Base-by-base conservation (phyloP, 1,284 basidiomycete genomes). In the Caloboletus firmus region DNA sequence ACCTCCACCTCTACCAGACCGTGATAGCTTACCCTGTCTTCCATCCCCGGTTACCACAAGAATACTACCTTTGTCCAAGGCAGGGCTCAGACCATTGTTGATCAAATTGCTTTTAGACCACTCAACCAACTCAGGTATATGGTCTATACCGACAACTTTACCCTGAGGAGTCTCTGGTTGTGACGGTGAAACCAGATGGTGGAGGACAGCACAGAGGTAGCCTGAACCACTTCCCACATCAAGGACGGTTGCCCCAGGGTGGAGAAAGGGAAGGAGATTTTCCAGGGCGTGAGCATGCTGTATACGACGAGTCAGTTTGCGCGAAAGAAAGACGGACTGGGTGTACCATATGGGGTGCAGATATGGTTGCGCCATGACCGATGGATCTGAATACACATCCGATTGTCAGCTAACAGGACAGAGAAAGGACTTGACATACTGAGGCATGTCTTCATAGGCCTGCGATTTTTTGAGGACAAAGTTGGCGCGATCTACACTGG, bases 121-220 rank as follows among this genome's bases (percentile, higher is more conserved):
- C 5, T 89, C 80, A 2, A 87, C 84, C 11, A 97, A 79, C 60
- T 87, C 84, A 0, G 81, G 78, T 59, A 99, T 86, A 69, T 99
- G 96, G 51, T 99, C 96, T 59, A 99, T 91, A 2, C 94, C 95
- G 13, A 97, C 77, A 4, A 98, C 88, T 57, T 77, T 86, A 8
- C 87, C 89, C 37, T 68, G 68, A 7, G 72, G 68, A 1, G 68
- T 63, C 44, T 68, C 62, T 0, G 72, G 64, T 6, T 55, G 48
- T n/a, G 66, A 50, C 8, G 66, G 62, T 20, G 72, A 67, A 15
- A 93, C 79, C 43, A 95, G 81, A 55, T 88, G 84, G 64, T 92
- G 82, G 34, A 97, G 76, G 5, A 95, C 85, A 0, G 89, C 91
- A 22, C 74, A 74, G 41, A 92, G 81, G 67, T 91, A 93, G 2